phyloP scores from a whole-genome alignment of 164 flowering plant genomes.

The Sextonia rubra region DNA sequence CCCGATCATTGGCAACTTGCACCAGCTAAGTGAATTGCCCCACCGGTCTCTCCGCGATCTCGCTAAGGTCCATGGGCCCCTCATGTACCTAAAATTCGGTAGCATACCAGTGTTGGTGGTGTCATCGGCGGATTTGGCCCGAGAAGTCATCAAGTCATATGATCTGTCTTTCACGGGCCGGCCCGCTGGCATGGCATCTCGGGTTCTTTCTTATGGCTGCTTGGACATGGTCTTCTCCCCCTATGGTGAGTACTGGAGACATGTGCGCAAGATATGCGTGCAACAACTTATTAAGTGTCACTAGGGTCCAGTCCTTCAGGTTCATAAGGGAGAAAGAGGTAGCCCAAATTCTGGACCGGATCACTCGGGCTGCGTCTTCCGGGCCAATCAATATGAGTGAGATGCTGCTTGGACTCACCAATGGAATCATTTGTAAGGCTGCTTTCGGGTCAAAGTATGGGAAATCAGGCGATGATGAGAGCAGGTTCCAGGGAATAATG shows the following conservation, averaged over 20 bases:
- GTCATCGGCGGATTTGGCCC: constrained; percentile 11
- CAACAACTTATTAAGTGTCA: constrained; percentile 7
- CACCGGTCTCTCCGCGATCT: constrained; percentile 16
- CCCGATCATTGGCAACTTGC: constrained; percentile 22
- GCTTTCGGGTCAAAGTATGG: constrained; percentile 31
- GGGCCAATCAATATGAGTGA: constrained; percentile 23
- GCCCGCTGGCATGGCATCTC: background rate
- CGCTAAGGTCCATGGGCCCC: constrained; percentile 13
- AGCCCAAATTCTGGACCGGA: background rate
- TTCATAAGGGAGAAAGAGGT: constrained; percentile 11
- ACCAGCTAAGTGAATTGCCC: constrained; percentile 17
- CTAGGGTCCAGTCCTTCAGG: constrained; percentile 10
- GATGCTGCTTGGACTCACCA: constrained; percentile 15
- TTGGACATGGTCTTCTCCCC: constrained; percentile 12
- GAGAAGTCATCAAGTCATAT: constrained; percentile 8
- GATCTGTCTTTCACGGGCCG: constrained; percentile 6
- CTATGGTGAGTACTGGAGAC: constrained; percentile 13
- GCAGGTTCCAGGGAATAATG: constrained; percentile 6
- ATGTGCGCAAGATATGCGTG: constrained; percentile 8
- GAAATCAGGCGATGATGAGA: background rate
- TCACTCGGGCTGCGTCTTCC: background rate
- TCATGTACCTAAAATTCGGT: constrained; percentile 11
- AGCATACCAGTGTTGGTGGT: constrained; percentile 7
- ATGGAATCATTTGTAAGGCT: constrained; percentile 20
- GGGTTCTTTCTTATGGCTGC: constrained; percentile 11